A percentile compares a stretch with the other conserved stretches of the same genome.
Evolutionary conservation across 2,329 filamentous ascomycete species (phyloP).

Genomic region (Colletotrichum neosansevieriae): DNA sequence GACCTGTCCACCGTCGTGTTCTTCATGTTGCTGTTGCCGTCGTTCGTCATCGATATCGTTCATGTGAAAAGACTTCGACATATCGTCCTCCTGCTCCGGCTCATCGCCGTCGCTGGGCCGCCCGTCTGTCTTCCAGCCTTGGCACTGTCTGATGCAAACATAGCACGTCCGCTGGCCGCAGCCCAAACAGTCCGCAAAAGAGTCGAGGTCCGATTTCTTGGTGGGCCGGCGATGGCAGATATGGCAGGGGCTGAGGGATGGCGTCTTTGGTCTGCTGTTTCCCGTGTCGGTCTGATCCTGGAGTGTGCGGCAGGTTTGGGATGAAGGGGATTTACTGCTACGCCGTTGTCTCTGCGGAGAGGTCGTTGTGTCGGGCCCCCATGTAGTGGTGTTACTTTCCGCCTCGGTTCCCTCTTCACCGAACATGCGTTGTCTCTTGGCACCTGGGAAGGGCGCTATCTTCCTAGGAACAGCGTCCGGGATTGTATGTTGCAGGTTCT

Average conservation of each 20-base stretch:
- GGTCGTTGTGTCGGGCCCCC: background rate
- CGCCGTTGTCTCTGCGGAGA: constrained; percentile 18
- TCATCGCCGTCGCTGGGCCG: constrained; percentile 38
- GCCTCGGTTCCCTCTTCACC: constrained; percentile 1
- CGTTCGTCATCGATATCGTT: constrained; percentile 57
- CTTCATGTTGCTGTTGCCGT: constrained; percentile 31
- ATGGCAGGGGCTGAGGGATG: constrained; percentile 69
- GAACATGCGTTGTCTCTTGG: constrained; percentile 38
- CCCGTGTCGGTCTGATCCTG: constrained; percentile 25
- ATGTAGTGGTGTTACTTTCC: constrained; percentile 3
- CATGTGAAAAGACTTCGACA: constrained; percentile 63
- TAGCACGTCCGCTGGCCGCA: constrained; percentile 75
- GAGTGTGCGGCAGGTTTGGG: constrained; percentile 2
- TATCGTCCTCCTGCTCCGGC: constrained; percentile 37
- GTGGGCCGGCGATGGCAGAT: constrained; percentile 75
- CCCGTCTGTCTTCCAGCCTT: constrained; percentile 55
- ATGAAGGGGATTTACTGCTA: constrained; percentile 27
- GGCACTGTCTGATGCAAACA: constrained; percentile 75
- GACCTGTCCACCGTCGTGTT: constrained; percentile 16
- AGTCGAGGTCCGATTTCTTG: constrained; percentile 74
- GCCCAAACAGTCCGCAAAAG: constrained; percentile 72
- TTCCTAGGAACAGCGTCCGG: constrained; percentile 19
- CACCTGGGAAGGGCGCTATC: constrained; percentile 30
- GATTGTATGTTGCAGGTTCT: constrained; percentile 13
- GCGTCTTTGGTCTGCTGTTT: constrained; percentile 27